A percentile compares a stretch with the other conserved stretches of the same genome.
Evolutionary conservation across 257 asterid species (phyloP).

Genomic region (Thymus quinquecostatus): DNA sequence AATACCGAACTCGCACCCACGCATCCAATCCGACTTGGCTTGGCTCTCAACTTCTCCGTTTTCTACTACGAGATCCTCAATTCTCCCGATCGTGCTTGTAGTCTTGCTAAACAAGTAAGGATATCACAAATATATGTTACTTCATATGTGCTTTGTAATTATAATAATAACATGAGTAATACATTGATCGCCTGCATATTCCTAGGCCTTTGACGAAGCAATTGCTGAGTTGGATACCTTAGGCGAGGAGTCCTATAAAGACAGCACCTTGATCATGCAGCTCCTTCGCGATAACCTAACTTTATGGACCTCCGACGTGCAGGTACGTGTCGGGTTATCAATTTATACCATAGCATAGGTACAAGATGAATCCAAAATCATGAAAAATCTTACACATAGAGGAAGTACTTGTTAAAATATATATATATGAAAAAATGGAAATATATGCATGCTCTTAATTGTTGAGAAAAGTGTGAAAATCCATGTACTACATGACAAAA

Average conservation of each 20-base stretch:
- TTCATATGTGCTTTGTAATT: too few relatives aligned
- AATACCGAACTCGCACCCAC: constrained; percentile 79
- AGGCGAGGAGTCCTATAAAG: constrained; percentile 13
- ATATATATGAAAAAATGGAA: too few relatives aligned
- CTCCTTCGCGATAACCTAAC: constrained; percentile 22
- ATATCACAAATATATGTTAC: too few relatives aligned
- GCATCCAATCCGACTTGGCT: constrained; percentile 86
- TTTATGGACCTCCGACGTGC: constrained; percentile 17
- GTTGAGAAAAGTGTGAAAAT: too few relatives aligned
- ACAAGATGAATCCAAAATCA: too few relatives aligned
- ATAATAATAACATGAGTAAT: too few relatives aligned
- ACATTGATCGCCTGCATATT: not conserved
- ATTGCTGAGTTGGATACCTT: constrained; percentile 71
- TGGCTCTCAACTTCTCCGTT: constrained; percentile 88
- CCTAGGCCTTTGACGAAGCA: constrained; percentile 88
- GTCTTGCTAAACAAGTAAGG: constrained; percentile 77
- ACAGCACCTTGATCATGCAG: constrained; percentile 22
- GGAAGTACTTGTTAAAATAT: not conserved
- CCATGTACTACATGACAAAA: too few relatives aligned
- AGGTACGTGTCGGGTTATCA: not conserved
- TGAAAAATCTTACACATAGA: too few relatives aligned
- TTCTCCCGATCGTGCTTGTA: constrained; percentile 91
- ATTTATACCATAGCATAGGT: too few relatives aligned
- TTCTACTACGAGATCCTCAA: constrained; percentile 87
- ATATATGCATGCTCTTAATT: too few relatives aligned